Percentiles rank a stretch among this genome's conserved stretches.
These are phyloP conservation scores for Phlebopus sp. DNA, from an alignment of 1,284 basidiomycete species.

Conservation along the genomic window DNA sequence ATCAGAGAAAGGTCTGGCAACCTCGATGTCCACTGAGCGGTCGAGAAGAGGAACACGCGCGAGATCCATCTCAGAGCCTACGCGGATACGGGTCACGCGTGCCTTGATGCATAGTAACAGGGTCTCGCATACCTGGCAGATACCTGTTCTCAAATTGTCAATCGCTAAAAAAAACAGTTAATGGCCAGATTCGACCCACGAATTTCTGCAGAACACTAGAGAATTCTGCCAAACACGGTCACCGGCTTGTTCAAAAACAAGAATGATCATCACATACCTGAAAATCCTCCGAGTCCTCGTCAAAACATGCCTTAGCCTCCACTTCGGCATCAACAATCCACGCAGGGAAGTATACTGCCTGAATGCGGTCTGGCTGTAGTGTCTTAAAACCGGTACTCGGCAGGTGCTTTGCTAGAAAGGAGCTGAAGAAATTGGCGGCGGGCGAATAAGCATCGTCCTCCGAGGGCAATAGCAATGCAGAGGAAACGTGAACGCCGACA, in stretches of 20 bases:
- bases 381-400: conserved; percentile 25
- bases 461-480: conserved; percentile 15
- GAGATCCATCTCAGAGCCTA: conserved; percentile 29
- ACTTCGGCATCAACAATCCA: conserved; percentile 60
- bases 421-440: conserved; percentile 15
- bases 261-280: conserved; percentile 18
- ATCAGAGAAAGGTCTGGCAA: conserved; percentile 33
- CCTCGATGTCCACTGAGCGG: conserved; percentile 10
- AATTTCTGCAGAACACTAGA: conserved; percentile 26
- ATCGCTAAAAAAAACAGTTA: conserved; percentile 5
- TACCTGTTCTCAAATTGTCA: conserved; percentile 19
- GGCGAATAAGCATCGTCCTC: conserved; percentile 15
- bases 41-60: conserved; percentile 29
- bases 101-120: background rate
- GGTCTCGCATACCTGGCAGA: conserved; percentile 23
- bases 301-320: conserved; percentile 32
- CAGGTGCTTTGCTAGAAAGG: conserved; percentile 30
- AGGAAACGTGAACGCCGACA: conserved; percentile 22
- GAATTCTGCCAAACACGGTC: conserved; percentile 16
- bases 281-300: conserved; percentile 19
- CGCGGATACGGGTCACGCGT: background rate
- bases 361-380: conserved; percentile 30
- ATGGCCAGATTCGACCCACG: conserved; percentile 18
- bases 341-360: conserved; percentile 56
- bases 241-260: background rate